A percentile compares a stretch with the other conserved stretches of the same genome.
These are phyloP conservation scores for Ganoderma boninense DNA, from an alignment of 1,284 basidiomycete species.

Conservation along the genomic window DNA sequence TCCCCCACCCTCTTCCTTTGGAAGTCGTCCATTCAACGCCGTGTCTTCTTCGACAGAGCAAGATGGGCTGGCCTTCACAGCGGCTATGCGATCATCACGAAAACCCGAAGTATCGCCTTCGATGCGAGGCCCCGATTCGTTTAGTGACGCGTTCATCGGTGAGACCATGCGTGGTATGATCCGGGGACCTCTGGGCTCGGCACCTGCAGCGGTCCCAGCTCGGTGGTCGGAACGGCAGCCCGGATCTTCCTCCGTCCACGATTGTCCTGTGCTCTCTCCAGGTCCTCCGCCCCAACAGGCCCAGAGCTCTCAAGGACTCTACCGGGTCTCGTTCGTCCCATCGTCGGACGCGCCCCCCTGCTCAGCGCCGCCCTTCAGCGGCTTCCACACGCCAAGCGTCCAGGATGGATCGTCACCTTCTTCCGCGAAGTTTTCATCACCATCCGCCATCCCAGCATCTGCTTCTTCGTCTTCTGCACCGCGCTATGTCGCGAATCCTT, in stretches of 20 bases:
- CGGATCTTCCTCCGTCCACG: slow-evolving; percentile 27
- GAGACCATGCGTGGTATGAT: slow-evolving; percentile 17
- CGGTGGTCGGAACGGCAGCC: slow-evolving; percentile 30
- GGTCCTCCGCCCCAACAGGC: slow-evolving; percentile 24
- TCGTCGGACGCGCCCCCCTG: slow-evolving; percentile 50
- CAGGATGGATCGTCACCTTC: slow-evolving; percentile 41
- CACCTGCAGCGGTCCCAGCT: slow-evolving; percentile 15
- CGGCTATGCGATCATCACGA: slow-evolving; percentile 42
- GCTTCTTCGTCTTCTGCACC: slow-evolving; percentile 33
- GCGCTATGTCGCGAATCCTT: slow-evolving; percentile 24
- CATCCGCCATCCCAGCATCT: slow-evolving; percentile 46
- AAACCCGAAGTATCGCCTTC: slow-evolving; percentile 20
- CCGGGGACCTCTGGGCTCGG: slow-evolving; percentile 26
- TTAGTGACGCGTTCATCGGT: slow-evolving; percentile 22
- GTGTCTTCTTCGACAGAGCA: slow-evolving; percentile 43
- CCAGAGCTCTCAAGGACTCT: slow-evolving; percentile 36
- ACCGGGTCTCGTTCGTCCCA: slow-evolving; percentile 28
- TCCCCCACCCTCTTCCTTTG: not conserved
- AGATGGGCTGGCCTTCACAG: slow-evolving; percentile 42
- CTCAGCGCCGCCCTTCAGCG: slow-evolving; percentile 28
- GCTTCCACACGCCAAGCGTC: slow-evolving; percentile 40
- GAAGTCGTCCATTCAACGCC: slow-evolving; percentile 34
- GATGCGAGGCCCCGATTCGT: slow-evolving; percentile 21
- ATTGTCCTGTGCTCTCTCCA: slow-evolving; percentile 36
- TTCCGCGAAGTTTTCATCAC: slow-evolving; percentile 36